Conservation (phyloP, 202 grass and related monocot genomes). For the Musa balbisiana region DNA sequence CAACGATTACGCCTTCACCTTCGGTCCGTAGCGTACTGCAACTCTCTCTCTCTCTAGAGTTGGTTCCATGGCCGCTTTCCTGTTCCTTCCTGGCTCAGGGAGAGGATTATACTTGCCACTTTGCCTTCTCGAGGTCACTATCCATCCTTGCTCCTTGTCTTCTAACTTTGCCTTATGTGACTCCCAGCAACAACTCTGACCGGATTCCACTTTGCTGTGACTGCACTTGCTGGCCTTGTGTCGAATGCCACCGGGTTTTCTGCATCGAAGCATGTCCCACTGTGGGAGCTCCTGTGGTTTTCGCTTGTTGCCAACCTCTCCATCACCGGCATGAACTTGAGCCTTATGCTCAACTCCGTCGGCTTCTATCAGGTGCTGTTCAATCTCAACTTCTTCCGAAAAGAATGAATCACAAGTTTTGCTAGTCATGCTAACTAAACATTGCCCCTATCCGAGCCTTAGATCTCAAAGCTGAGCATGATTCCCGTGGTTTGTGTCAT, state of each 20-base stretch:
- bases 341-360: slow-evolving; percentile 50
- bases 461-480: slow-evolving; percentile 53
- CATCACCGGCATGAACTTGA: slow-evolving; percentile 44
- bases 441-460: background rate
- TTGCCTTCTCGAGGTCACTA: too few species aligned
- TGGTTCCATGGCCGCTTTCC: too few species aligned
- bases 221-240: slow-evolving; percentile 31
- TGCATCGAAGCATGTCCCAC: slow-evolving; percentile 33
- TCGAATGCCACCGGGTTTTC: slow-evolving; percentile 40
- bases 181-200: slow-evolving; percentile 38
- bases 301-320: slow-evolving; percentile 47
- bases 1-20: slow-evolving; percentile 35
- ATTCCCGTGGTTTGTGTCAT: slow-evolving; percentile 50
- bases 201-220: slow-evolving; percentile 40
- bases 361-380: slow-evolving; percentile 44
- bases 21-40: slow-evolving; percentile 15
- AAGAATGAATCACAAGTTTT: too few species aligned
- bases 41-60: slow-evolving; percentile 5
- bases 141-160: too few species aligned
- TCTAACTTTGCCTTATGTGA: background rate
- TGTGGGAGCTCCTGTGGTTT: slow-evolving; percentile 50
- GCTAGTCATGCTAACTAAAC: too few species aligned
- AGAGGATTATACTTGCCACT: too few species aligned
- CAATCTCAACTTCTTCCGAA: background rate
- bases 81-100: too few species aligned